Evolutionary conservation across 2,329 filamentous ascomycete species (phyloP).

Genomic region (Cadophora luteo-olivacea): DNA sequence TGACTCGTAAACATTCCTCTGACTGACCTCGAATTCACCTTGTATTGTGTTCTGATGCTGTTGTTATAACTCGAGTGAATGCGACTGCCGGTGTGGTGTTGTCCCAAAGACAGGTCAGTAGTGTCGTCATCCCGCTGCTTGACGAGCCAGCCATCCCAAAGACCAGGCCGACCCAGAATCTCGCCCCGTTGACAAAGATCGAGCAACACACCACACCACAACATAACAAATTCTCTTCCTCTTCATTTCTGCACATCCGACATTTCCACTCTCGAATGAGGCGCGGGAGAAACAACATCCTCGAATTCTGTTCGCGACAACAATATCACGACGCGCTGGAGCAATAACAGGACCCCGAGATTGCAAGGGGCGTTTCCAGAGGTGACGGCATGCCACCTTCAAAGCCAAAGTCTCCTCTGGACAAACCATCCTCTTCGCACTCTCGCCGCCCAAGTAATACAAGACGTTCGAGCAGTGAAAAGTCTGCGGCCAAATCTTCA

Average conservation of each 20-base stretch:
- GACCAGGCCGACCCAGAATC: constrained; percentile 1
- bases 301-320: not conserved
- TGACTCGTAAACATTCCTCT: not conserved
- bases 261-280: not conserved
- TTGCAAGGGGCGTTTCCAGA: constrained; percentile 29
- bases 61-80: not conserved
- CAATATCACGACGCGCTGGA: constrained; percentile 27
- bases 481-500: constrained; percentile 33
- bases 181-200: constrained; percentile 17
- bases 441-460: constrained; percentile 35
- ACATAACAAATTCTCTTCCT: not conserved
- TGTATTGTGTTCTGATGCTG: not conserved
- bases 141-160: constrained; percentile 8
- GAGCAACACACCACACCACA: constrained; percentile 1
- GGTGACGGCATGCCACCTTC: constrained; percentile 43
- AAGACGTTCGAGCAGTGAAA: constrained; percentile 40
- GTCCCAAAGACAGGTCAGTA: not conserved
- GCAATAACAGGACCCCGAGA: constrained; percentile 20
- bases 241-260: not conserved
- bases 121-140: constrained; percentile 16
- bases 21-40: not conserved
- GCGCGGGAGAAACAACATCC: not conserved
- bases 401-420: constrained; percentile 44
- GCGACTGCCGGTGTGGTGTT: not conserved
- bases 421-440: constrained; percentile 41